Base-by-base conservation (phyloP, 192 early-diverging fungal species). In the Thamnidium elegans region DNA sequence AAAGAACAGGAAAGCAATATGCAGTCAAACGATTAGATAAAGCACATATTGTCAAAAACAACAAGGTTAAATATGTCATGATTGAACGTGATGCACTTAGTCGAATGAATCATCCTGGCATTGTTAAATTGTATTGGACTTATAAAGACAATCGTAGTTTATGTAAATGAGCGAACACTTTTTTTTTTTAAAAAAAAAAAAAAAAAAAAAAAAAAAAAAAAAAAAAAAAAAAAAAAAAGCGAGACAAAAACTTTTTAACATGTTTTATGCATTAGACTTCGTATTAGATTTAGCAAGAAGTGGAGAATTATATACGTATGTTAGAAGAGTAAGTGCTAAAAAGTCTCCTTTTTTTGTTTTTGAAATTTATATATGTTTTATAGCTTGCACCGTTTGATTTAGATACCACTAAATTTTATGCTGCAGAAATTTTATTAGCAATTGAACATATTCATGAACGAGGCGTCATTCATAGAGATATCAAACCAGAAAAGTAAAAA, bases 21-120 rank as follows among this genome's bases (percentile, higher is more conserved):
- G 97, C 97, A 4, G 89, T 95, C 30, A 99, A 99, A 58, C 90
- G 96, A 26, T 84, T 92, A 8, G 88, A 91, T 69, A 93, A 93
- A 68, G 82, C 82, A 50, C 91, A 92, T 62, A 94, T 94, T 59
- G 88, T 98, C 53, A 93, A 92, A 68, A 92, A 99, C 58, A 93
- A 97, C 66, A 99, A 99, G 77, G 88, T 89, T 58, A 94, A 94
- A 75, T 97, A 96, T 70, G 94, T 96, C 69, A 89, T 92, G 65
- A 94, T 95, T 59, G 97, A 99, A 73, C 89, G 93, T 63, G 89
- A 94, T 56, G 90, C 93, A 4, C 81, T 99, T 50, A 90, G 92
- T 66, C 76, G 79, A 50, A 78, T 96, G 62, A 80, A 87, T 62
- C 96, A 99, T 72, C 93, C 92, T 55, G 90, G 92, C 64, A 87